Evolutionary conservation across 2,329 filamentous ascomycete genomes (phyloP).

Genomic region (Cladobotryum mycophilum): DNA sequence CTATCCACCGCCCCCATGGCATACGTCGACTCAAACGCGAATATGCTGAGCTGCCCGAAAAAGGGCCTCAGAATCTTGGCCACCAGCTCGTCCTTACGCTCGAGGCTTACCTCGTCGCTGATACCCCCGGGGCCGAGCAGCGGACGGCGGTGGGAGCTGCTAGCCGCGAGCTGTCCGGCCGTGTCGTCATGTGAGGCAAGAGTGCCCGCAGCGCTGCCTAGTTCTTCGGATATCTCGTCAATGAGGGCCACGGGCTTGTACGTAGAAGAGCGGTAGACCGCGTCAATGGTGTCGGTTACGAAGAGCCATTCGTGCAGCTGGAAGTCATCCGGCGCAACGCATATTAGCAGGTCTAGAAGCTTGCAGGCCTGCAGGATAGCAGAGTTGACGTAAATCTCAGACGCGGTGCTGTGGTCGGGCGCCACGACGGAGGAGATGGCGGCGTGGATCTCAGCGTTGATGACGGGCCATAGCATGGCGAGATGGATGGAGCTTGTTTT

Average conservation of each 20-base stretch:
- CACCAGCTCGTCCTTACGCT: constrained; percentile 62
- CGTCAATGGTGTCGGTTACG: constrained; percentile 93
- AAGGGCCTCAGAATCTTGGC: constrained; percentile 78
- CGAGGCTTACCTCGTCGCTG: constrained; percentile 49
- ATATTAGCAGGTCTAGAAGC: constrained; percentile 80
- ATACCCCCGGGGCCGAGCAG: constrained; percentile 48
- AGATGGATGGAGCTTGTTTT: constrained; percentile 75
- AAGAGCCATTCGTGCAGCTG: constrained; percentile 98
- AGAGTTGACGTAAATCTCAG: constrained; percentile 69
- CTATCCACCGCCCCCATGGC: constrained; percentile 67
- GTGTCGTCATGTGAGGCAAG: constrained; percentile 29
- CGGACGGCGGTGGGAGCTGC: constrained; percentile 37
- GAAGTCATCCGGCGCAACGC: constrained; percentile 87
- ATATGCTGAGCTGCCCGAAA: constrained; percentile 86
- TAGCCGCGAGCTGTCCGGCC: constrained; percentile 29
- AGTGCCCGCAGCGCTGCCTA: constrained; percentile 42
- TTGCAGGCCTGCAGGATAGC: constrained; percentile 89
- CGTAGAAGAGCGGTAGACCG: constrained; percentile 71
- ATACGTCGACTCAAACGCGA: constrained; percentile 88
- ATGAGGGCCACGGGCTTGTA: constrained; percentile 70
- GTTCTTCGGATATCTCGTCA: constrained; percentile 75
- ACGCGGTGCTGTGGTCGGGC: constrained; percentile 54
- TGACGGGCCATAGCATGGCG: constrained; percentile 79
- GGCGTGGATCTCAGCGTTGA: constrained; percentile 78
- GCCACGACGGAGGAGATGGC: constrained; percentile 70